Evolutionary conservation across 495 filamentous ascomycete species (phyloP).

Genomic region (Penicillium daleae): DNA sequence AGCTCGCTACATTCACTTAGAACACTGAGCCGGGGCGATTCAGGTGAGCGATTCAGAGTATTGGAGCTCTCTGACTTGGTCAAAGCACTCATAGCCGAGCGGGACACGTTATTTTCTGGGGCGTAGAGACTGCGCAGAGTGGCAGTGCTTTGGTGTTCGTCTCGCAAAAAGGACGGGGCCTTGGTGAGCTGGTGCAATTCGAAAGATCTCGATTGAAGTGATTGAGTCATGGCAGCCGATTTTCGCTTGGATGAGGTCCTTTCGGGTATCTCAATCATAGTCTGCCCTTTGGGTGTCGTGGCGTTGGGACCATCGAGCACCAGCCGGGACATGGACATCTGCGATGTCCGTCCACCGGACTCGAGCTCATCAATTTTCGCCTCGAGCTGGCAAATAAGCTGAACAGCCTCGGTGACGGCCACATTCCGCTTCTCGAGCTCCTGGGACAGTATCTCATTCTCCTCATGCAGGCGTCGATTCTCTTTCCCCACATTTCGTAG

Average conservation of each 20-base stretch:
- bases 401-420: slow-evolving; percentile 80
- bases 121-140: slow-evolving; percentile 68
- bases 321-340: slow-evolving; percentile 32
- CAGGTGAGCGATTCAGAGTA: slow-evolving; percentile 39
- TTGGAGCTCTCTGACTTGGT: slow-evolving; percentile 45
- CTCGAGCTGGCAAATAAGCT: slow-evolving; percentile 77
- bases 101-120: slow-evolving; percentile 48
- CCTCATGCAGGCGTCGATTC: slow-evolving; percentile 50
- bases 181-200: slow-evolving; percentile 44
- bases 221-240: slow-evolving; percentile 16
- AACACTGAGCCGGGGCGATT: slow-evolving; percentile 71
- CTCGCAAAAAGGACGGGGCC: slow-evolving; percentile 70
- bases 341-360: slow-evolving; percentile 26
- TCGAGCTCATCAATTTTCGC: slow-evolving; percentile 62
- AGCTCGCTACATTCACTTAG: slow-evolving; percentile 81
- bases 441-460: slow-evolving; percentile 66
- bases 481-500: slow-evolving; percentile 59
- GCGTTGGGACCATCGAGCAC: slow-evolving; percentile 30
- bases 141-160: slow-evolving; percentile 62
- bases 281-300: slow-evolving; percentile 32
- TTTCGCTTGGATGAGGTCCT: slow-evolving; percentile 43
- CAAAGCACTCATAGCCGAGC: slow-evolving; percentile 32
- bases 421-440: slow-evolving; percentile 78
- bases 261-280: slow-evolving; percentile 44
- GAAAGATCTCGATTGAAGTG: slow-evolving; percentile 23